Percentiles rank a stretch among this genome's conserved stretches.
Evolutionary conservation across 768 basidiomycete species (phyloP).

Genomic region (Rhizopogon vinicolor): DNA sequence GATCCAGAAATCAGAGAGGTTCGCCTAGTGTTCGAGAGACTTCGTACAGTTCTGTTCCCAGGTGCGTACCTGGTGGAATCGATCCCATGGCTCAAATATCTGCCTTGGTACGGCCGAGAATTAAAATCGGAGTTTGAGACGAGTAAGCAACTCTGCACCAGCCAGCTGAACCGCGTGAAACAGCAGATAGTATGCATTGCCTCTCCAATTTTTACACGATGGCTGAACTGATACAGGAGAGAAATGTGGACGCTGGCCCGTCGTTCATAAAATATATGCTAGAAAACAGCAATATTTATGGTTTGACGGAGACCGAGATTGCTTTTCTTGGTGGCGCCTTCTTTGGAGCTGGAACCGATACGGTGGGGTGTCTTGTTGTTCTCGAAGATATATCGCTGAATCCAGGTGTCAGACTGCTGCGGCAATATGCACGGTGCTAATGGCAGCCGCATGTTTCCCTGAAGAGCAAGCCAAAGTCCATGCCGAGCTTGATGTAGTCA

Average conservation of each 20-base stretch:
- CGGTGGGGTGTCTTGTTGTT: slow-evolving; percentile 19
- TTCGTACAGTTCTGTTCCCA: slow-evolving; percentile 27
- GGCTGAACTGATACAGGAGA: not conserved
- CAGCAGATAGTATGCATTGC: slow-evolving; percentile 31
- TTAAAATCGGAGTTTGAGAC: slow-evolving; percentile 47
- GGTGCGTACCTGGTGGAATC: slow-evolving; percentile 27
- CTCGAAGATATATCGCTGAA: not conserved
- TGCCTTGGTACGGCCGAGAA: slow-evolving; percentile 54
- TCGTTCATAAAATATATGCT: slow-evolving; percentile 50
- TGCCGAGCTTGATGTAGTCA: slow-evolving; percentile 44
- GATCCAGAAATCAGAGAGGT: slow-evolving; percentile 16
- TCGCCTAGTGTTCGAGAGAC: slow-evolving; percentile 12
- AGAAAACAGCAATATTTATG: slow-evolving; percentile 42
- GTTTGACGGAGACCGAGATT: slow-evolving; percentile 45
- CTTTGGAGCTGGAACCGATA: slow-evolving; percentile 59
- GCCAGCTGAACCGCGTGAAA: slow-evolving; percentile 38
- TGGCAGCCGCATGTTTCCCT: slow-evolving; percentile 49
- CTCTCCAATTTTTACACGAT: not conserved
- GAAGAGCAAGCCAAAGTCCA: slow-evolving; percentile 43
- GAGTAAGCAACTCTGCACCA: slow-evolving; percentile 45
- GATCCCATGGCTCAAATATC: slow-evolving; percentile 30
- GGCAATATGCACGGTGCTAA: slow-evolving; percentile 42
- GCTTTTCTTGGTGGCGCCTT: slow-evolving; percentile 55
- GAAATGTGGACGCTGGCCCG: slow-evolving; percentile 3
- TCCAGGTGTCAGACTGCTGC: slow-evolving; percentile 33